Percentiles rank a stretch among this genome's conserved stretches.
phyloP scores from a whole-genome alignment of 331 rosid species.

The Pyrus hybrid region DNA sequence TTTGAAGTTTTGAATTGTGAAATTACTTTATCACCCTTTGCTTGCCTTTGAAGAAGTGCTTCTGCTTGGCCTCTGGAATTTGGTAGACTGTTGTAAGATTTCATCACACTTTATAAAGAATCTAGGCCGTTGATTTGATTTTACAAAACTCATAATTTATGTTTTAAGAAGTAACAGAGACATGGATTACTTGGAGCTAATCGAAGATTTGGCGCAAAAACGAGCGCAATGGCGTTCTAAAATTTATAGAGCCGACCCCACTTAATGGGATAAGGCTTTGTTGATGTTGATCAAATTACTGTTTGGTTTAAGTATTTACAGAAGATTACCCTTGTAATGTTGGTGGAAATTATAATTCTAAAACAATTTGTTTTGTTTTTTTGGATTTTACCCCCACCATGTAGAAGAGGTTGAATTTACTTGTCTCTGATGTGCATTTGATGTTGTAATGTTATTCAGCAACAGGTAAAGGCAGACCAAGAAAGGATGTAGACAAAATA shows the following conservation, averaged over 20 bases:
- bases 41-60: background rate
- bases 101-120: background rate
- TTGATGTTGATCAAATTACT: no score
- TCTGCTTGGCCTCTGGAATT: background rate
- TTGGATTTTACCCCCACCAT: background rate
- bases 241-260: no score
- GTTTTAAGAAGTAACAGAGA: no score
- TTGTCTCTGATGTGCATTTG: background rate
- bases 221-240: no score
- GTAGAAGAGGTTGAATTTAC: background rate
- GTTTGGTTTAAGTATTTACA: background rate
- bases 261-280: no score
- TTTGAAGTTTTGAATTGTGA: background rate
- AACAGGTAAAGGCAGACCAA: conserved; percentile 27
- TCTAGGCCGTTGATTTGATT: no score
- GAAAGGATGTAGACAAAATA: conserved; percentile 37
- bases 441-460: conserved; percentile 19
- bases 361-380: background rate
- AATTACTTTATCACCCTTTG: background rate
- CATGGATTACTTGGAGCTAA: no score
- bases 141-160: no score
- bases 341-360: background rate
- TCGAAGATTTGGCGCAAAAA: no score
- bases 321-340: background rate
- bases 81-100: background rate